A percentile compares a stretch with the other conserved stretches of the same genome.
These are phyloP conservation scores for Phaseolus coccineus DNA, from an alignment of 331 rosid genomes.

Conservation along the genomic window DNA sequence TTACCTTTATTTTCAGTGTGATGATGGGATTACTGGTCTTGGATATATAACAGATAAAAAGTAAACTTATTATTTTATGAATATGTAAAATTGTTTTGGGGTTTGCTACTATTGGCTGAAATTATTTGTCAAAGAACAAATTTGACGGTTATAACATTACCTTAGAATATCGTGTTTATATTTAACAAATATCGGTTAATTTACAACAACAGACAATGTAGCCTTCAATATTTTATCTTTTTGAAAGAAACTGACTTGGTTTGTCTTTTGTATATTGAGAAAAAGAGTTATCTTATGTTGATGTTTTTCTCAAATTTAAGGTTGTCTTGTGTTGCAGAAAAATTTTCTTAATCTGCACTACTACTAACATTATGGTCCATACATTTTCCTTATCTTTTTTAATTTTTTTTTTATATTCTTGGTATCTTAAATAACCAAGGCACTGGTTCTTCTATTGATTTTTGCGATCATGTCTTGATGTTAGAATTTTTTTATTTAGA, in stretches of 20 bases:
- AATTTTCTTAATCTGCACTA: constrained; percentile 18
- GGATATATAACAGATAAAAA: background rate
- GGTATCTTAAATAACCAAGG: constrained; percentile 20
- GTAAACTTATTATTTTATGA: constrained; percentile 6
- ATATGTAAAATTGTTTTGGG: constrained; percentile 4
- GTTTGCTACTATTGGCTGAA: constrained; percentile 21
- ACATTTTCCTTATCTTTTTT: background rate
- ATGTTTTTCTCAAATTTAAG: constrained; percentile 3
- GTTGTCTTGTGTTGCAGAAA: constrained; percentile 9
- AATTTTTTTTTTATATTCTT: background rate
- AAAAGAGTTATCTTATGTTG: constrained; percentile 9
- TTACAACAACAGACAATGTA: background rate
- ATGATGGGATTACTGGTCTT: background rate
- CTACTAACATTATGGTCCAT: constrained; percentile 21
- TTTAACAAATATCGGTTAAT: constrained; percentile 16
- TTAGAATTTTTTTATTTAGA: background rate
- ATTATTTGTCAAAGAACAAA: constrained; percentile 17
- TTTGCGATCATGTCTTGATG: constrained; percentile 23
- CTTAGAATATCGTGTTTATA: constrained; percentile 3
- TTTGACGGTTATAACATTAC: constrained; percentile 25
- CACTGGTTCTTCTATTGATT: constrained; percentile 31
- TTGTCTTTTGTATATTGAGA: constrained; percentile 14
- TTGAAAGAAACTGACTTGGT: background rate
- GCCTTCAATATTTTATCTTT: constrained; percentile 9
- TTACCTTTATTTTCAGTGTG: constrained; percentile 12